Evolutionary conservation across 495 filamentous ascomycete genomes (phyloP).

Genomic region (Aspergillus cristatus): DNA sequence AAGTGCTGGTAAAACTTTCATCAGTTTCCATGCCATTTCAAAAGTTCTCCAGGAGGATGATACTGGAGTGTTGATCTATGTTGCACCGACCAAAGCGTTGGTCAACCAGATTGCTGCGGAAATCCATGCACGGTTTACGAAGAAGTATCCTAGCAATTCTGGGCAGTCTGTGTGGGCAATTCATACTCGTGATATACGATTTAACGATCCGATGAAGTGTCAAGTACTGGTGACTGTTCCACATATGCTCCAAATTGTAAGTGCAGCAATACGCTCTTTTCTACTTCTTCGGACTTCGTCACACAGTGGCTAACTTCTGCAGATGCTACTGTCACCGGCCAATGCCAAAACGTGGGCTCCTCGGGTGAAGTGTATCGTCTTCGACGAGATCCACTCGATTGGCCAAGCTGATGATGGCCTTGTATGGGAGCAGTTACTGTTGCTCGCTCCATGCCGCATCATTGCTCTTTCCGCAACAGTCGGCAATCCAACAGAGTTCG

Average conservation of each 20-base stretch:
- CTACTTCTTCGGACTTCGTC: not conserved
- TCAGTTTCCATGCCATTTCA: slow-evolving; percentile 71
- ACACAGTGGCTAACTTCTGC: not conserved
- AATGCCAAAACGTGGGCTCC: slow-evolving; percentile 61
- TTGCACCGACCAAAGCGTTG: slow-evolving; percentile 73
- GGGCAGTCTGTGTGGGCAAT: slow-evolving; percentile 70
- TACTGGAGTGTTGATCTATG: slow-evolving; percentile 63
- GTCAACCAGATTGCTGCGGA: slow-evolving; percentile 81
- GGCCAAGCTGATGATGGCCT: slow-evolving; percentile 69
- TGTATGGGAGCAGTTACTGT: slow-evolving; percentile 71
- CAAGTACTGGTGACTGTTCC: slow-evolving; percentile 72
- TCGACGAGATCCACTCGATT: slow-evolving; percentile 78
- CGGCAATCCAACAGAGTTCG: slow-evolving; percentile 65
- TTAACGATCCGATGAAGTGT: slow-evolving; percentile 61
- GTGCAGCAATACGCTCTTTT: not conserved
- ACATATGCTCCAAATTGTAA: slow-evolving; percentile 60
- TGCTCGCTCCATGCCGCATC: slow-evolving; percentile 67
- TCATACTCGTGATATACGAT: slow-evolving; percentile 62
- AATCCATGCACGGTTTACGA: slow-evolving; percentile 57
- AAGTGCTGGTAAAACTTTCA: slow-evolving; percentile 57
- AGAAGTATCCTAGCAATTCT: slow-evolving; percentile 42
- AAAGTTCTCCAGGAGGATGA: slow-evolving; percentile 57
- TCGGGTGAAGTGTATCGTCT: slow-evolving; percentile 64
- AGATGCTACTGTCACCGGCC: slow-evolving; percentile 57
- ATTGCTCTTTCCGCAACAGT: slow-evolving; percentile 75